phyloP scores from a whole-genome alignment of 108 stramenopile species.

The Thalassiosira profunda region DNA sequence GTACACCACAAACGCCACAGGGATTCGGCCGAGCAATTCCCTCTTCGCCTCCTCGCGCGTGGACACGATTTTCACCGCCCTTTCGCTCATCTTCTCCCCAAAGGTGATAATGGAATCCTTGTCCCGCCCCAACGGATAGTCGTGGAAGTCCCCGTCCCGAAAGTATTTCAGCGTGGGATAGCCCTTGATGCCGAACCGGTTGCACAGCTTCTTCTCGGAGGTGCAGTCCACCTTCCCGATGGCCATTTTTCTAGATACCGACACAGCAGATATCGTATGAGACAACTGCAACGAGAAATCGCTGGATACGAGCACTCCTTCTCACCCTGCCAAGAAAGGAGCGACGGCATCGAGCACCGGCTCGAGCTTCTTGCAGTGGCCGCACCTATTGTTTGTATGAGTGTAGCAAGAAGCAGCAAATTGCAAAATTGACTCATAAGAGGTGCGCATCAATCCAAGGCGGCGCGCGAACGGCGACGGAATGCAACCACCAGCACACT shows the following conservation, averaged over 20 bases:
- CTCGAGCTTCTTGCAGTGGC: constrained; percentile 68
- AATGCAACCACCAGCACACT: too few relatives aligned
- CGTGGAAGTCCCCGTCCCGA: constrained; percentile 66
- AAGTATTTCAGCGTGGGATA: constrained; percentile 85
- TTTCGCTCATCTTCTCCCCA: constrained; percentile 72
- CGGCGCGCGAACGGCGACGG: too few relatives aligned
- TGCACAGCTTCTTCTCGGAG: constrained; percentile 61
- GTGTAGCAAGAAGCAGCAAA: too few relatives aligned
- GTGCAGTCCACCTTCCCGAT: constrained; percentile 92
- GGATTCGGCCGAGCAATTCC: too few relatives aligned
- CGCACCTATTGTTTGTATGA: too few relatives aligned
- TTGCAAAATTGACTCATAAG: too few relatives aligned
- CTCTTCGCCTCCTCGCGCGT: too few relatives aligned
- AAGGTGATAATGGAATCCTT: constrained; percentile 63
- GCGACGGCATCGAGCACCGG: constrained; percentile 75
- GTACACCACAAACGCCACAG: constrained; percentile 69
- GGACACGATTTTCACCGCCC: constrained; percentile 55
- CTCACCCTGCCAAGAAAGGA: constrained; percentile 50
- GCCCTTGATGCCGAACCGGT: constrained; percentile 60
- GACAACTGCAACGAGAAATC: constrained; percentile 25
- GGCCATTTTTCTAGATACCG: constrained; percentile 86
- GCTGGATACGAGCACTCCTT: constrained; percentile 27
- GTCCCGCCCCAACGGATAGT: constrained; percentile 76
- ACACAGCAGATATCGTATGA: too few relatives aligned
- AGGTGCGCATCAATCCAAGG: too few relatives aligned